Percentiles rank a stretch among this genome's conserved stretches.
Conservation (phyloP, 2,329 filamentous ascomycete species). For the Eurotiales sp. region DNA sequence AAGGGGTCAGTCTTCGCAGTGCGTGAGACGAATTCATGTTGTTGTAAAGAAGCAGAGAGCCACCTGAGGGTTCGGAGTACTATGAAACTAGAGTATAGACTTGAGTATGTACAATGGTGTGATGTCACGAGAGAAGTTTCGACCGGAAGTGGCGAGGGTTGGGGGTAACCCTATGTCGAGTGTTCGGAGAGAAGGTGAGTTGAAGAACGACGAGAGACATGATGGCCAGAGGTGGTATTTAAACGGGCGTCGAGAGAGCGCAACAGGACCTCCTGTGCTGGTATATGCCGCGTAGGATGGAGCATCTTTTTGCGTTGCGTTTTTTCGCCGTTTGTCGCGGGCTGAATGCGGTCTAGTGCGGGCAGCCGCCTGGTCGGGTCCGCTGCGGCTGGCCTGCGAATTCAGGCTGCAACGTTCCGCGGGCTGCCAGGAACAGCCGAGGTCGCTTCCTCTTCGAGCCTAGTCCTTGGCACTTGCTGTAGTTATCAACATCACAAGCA, state of each 20-base stretch:
- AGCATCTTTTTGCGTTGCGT: slow-evolving; percentile 27
- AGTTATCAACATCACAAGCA: no score
- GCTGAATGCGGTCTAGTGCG: background rate
- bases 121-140: slow-evolving; percentile 11
- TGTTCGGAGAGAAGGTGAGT: background rate
- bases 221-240: slow-evolving; percentile 12
- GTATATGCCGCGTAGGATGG: slow-evolving; percentile 42
- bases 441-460: background rate
- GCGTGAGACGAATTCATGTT: background rate
- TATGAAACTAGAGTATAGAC: no score
- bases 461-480: no score
- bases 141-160: slow-evolving; percentile 1
- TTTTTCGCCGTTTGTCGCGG: background rate
- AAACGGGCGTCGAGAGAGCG: background rate
- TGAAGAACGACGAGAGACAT: slow-evolving; percentile 7
- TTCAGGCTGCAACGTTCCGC: background rate
- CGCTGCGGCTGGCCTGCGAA: background rate
- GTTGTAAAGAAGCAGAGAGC: background rate
- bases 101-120: background rate
- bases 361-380: background rate
- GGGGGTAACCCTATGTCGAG: background rate
- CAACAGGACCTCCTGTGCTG: slow-evolving; percentile 28
- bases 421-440: slow-evolving; percentile 8
- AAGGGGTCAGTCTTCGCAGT: background rate
- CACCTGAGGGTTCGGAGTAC: background rate